Evolutionary conservation across 2,329 filamentous ascomycete species (phyloP), one percentile per base, ranked within the genome.

Genomic region (Neofusicoccum ribis): DNA sequence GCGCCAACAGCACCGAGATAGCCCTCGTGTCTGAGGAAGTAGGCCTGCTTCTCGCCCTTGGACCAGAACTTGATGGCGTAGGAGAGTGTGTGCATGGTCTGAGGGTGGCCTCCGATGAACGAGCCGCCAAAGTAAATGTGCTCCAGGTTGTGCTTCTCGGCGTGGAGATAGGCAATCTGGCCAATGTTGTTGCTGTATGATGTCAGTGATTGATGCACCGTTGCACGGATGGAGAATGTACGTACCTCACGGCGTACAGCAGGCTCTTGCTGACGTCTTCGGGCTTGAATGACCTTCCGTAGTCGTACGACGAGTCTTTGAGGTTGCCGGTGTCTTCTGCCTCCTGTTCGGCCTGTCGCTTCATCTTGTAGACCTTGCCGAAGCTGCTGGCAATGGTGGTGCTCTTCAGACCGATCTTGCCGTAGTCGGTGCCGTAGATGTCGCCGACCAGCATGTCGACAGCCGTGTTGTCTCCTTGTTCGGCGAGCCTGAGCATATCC

Each of bases 41-140:
- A 98, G 0, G 95, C 95, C 78, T 97, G 92, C 78, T 97, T 97
- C 73, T 89, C 85, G 47, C 93, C 94, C 74, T 95, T 92, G 70
- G 91, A 93, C 95, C 95, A 99, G 80, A 98, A 99, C 71, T 92
- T 92, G 80, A 99, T 97, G 74, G 94, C 95, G 74, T 97, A 99
- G 64, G 91, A 93, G 9, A 99, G 83, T 0, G 95, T 98, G 78
- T 98, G 96, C 87, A 99, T 99, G 12, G 95, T 99, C 80, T 98
- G 95, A 15, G 91, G 88, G 77, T 99, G 95, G 46, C 95, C 95
- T 47, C 95, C 89, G 74, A 99, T 98, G 76, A 98, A 99, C 6
- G 91, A 95, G 27, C 95, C 95, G 23, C 95, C 95, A 78, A 99
- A 99, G 81, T 99, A 99, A 67, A 99, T 98, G 73, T 94, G 89